Percentiles rank a stretch among this genome's conserved stretches.
Conservation (phyloP, 2,329 filamentous ascomycete species). For the Pestalotiopsis fici region DNA sequence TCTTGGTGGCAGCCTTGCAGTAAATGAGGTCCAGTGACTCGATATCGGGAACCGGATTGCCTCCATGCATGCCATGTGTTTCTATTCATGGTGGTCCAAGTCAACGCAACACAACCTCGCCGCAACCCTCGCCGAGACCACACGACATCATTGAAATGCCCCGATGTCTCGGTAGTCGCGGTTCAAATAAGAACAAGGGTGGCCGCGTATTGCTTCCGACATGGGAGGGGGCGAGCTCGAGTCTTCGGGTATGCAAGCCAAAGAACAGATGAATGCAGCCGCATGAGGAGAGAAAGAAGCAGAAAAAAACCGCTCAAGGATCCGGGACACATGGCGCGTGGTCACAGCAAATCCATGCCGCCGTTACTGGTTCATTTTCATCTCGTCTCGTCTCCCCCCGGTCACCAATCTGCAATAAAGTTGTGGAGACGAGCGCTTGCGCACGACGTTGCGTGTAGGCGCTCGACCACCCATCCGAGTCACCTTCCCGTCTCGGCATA, state of each 20-base stretch:
- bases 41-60: not conserved
- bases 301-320: not conserved
- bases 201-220: not conserved
- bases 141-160: not conserved
- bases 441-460: not conserved
- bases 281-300: not conserved
- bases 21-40: not conserved
- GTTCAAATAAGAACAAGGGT: not conserved
- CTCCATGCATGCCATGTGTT: not conserved
- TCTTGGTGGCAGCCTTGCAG: not conserved
- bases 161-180: not conserved
- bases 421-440: not conserved
- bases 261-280: not conserved
- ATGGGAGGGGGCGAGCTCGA: not conserved
- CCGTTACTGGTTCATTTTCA: not conserved
- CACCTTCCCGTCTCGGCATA: slow-evolving; percentile 5
- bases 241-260: not conserved
- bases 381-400: not conserved
- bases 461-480: not conserved
- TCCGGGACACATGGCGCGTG: not conserved
- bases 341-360: not conserved
- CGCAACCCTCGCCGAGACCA: not conserved
- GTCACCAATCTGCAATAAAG: not conserved
- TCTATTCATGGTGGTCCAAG: not conserved
- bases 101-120: not conserved